Evolutionary conservation across 176 grass and related monocot species (phyloP).

Genomic region (Ananas comosus): DNA sequence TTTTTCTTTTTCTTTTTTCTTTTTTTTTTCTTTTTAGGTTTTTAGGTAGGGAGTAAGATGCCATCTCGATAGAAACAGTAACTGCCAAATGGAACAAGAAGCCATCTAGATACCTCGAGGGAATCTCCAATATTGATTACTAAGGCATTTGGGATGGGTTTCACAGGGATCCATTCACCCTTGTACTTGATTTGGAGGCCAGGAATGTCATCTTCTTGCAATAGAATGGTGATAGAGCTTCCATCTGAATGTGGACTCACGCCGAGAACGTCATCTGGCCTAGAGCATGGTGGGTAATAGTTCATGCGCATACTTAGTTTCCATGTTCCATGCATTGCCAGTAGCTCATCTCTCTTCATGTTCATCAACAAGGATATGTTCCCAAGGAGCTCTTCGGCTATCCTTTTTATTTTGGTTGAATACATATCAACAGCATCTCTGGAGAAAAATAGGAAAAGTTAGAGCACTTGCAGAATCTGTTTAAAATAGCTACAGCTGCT

Average conservation of each 20-base stretch:
- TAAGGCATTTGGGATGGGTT: constrained; percentile 22
- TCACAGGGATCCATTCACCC: constrained; percentile 18
- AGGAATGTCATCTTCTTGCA: constrained; percentile 24
- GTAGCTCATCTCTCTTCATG: constrained; percentile 1
- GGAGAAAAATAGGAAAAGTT: neutral
- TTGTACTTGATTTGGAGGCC: constrained; percentile 31
- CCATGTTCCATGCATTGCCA: neutral
- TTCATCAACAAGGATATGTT: constrained; percentile 8
- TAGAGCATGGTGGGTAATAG: constrained; percentile 31
- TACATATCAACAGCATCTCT: constrained; percentile 1
- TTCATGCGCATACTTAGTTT: constrained; percentile 20
- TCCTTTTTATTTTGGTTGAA: neutral
- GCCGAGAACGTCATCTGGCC: constrained; percentile 21
- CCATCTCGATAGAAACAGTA: neutral
- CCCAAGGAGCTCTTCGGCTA: neutral
- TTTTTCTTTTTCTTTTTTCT: too few relatives aligned
- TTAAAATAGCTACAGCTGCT: neutral
- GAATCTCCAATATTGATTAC: constrained; percentile 34
- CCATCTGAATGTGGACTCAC: constrained; percentile 24
- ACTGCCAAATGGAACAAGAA: neutral
- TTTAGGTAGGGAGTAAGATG: too few relatives aligned
- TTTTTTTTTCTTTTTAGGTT: too few relatives aligned
- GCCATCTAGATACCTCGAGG: constrained; percentile 23
- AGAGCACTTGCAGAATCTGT: neutral
- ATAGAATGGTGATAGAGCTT: constrained; percentile 17